Evolutionary conservation across 2,329 filamentous ascomycete genomes (phyloP), one percentile per base, ranked within the genome.

Genomic region (Colletotrichum theobromicola): DNA sequence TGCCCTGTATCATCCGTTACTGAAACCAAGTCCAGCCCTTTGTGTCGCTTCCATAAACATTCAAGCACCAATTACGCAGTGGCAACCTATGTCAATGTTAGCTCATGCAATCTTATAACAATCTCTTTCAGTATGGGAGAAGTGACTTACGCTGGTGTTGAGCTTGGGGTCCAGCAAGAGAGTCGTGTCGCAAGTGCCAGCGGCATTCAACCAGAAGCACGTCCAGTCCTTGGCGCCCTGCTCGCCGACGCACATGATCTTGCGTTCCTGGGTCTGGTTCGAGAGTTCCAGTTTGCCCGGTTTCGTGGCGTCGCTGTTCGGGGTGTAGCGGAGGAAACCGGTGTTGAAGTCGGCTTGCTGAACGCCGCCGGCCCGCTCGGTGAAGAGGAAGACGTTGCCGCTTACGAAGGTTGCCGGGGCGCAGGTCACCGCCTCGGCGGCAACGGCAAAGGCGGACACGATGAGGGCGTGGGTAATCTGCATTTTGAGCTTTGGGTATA

Each of bases 41-140:
- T 42, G 18, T n/a, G 21, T 50, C 42, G 42, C 42, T 21, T 50
- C 42, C 6, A 50, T 5, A 13, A 13, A 21, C 6, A 50, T 13
- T 21, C 2, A 50, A 50, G 42, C 42, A 13, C 42, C n/a, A 50
- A 50, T 50, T 5, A 50, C 21, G n/a, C 42, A 50, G 42, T 50
- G 42, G 10, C 42, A 21, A 50, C 42, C 42, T 50, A 5, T 21
- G 16, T 21, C 8, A 4, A 50, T 50, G n/a, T 50, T 13, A 50
- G 42, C 16, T 1, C 16, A 10, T 21, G 42, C n/a, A 13, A 13
- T 6, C 18, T 50, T 1, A 50, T 7, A n/a, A 10, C 8, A 42
- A 10, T n/a, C 2, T 10, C 37, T 10, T 9, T 1, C 2, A 3
- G 16, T 10, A 0, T 42, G 37, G 2, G 9, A 42, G 16, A 18